A percentile compares a stretch with the other conserved stretches of the same genome.
phyloP scores from a whole-genome alignment of 1,139 yeast species.

The Candida glucosophila region DNA sequence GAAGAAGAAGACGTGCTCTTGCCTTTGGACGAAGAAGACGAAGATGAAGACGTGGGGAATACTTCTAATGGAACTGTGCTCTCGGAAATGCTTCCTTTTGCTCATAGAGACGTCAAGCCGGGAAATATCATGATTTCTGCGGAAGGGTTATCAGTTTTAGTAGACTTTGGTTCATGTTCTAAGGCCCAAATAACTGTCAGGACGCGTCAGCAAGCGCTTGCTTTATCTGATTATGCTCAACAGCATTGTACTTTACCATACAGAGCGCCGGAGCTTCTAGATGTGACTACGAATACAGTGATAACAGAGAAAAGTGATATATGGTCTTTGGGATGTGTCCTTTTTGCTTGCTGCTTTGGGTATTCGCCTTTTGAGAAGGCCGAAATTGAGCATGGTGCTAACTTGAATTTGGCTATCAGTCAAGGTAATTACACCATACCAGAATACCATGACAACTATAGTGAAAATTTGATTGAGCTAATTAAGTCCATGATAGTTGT shows the following conservation, averaged over 20 bases:
- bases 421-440: constrained; percentile 69
- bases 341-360: constrained; percentile 71
- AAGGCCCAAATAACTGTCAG: constrained; percentile 49
- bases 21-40: constrained; percentile 21
- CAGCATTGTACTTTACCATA: constrained; percentile 85
- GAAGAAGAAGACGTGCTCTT: constrained; percentile 27
- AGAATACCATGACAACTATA: constrained; percentile 30
- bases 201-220: constrained; percentile 63
- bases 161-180: constrained; percentile 77
- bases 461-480: constrained; percentile 44
- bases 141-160: constrained; percentile 68
- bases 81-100: constrained; percentile 58
- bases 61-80: constrained; percentile 35
- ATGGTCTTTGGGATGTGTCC: constrained; percentile 85
- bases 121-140: constrained; percentile 77
- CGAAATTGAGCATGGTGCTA: constrained; percentile 77
- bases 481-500: constrained; percentile 53
- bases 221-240: constrained; percentile 72
- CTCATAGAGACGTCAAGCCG: constrained; percentile 84
- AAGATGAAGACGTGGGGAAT: constrained; percentile 9
- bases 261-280: constrained; percentile 84
- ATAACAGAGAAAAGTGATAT: constrained; percentile 74
- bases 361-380: constrained; percentile 82
- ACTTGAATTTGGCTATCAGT: constrained; percentile 65
- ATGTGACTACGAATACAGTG: constrained; percentile 56